Evolutionary conservation across 768 basidiomycete genomes (phyloP), one percentile per base, ranked within the genome.

Genomic region (Saitozyma podzolica): DNA sequence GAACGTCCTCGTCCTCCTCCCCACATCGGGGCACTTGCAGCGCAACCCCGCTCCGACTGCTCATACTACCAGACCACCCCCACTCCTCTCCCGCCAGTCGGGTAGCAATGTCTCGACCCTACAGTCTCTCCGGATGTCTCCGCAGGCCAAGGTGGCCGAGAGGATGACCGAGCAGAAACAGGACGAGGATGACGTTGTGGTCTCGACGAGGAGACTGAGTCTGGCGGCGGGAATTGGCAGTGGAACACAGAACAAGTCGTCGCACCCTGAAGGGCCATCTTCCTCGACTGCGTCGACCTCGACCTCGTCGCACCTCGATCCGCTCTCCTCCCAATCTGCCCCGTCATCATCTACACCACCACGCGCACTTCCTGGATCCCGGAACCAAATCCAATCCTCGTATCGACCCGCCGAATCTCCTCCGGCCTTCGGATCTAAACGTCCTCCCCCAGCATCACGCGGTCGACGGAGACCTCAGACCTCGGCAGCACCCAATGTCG

Each of bases 151-250:
- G n/a, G 14, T 40, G 37, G 43, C 29, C 16, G 19, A 59, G 37
- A 19, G 40, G 10, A 41, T 20, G 13, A 11, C 5, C n/a, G 42
- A 49, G 29, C 9, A 50, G 11, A 10, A 39, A 16, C 29, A 10
- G 17, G 56, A 40, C n/a, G 40, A 42, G 41, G 41, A 61, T 39
- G 64, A 62, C 16, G 59, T 62, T 6, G 59, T 69, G 1, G 52
- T 52, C 16, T 45, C 63, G 13, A 58, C 65, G 37, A 55, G 73
- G 39, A 63, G 74, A 19, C 48, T 73, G n/a, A 68, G 66, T 61
- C 55, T 75, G 11, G 74, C 74, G 9, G 67, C 74, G 13, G 71
- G 71, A 11, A 58, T 75, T 19, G 74, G 71, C 9, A 56, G 54
- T 6, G 74, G 74, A 17, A 68, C 69, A n/a, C 58, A 64, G 20